These are phyloP conservation scores for Metschnikowia henanensis DNA, from an alignment of 805 yeast species.

Conservation along the genomic window DNA sequence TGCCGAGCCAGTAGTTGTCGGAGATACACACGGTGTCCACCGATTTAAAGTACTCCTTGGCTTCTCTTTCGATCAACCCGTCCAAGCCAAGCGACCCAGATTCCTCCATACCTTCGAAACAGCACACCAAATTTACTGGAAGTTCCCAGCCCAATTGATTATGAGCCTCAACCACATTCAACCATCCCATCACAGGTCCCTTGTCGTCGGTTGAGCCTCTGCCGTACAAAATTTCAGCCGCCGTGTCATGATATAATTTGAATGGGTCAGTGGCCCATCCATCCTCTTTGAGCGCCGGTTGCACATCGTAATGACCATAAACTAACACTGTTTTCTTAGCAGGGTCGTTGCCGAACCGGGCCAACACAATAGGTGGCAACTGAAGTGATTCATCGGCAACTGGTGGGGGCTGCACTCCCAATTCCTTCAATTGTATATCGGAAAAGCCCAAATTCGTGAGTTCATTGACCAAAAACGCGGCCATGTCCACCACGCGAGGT, in stretches of 20 bases:
- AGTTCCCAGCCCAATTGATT: conserved; percentile 77
- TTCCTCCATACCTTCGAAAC: conserved; percentile 99
- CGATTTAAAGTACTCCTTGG: conserved; percentile 73
- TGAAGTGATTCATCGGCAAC: conserved; percentile 63
- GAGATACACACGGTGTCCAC: conserved; percentile 95
- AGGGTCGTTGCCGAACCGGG: conserved; percentile 82
- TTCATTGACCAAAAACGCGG: conserved; percentile 73
- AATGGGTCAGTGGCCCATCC: conserved; percentile 98
- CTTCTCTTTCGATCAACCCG: conserved; percentile 75
- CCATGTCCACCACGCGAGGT: conserved; percentile 88
- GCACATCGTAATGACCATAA: conserved; percentile 98
- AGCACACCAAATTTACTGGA: conserved; percentile 89
- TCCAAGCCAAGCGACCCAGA: conserved; percentile 94
- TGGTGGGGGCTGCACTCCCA: conserved; percentile 93
- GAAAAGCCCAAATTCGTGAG: conserved; percentile 71
- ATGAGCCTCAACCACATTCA: conserved; percentile 91
- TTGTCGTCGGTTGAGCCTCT: conserved; percentile 98
- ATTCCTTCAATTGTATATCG: conserved; percentile 77
- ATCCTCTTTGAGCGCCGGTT: conserved; percentile 89
- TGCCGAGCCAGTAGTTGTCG: conserved; percentile 98
- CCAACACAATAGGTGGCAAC: conserved; percentile 94
- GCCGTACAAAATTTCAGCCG: conserved; percentile 74
- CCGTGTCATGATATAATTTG: conserved; percentile 54
- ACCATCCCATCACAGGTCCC: conserved; percentile 98
- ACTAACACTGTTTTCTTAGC: conserved; percentile 83